Conservation (phyloP, 1,284 basidiomycete species). For the Ustanciosporium gigantosporum region DNA sequence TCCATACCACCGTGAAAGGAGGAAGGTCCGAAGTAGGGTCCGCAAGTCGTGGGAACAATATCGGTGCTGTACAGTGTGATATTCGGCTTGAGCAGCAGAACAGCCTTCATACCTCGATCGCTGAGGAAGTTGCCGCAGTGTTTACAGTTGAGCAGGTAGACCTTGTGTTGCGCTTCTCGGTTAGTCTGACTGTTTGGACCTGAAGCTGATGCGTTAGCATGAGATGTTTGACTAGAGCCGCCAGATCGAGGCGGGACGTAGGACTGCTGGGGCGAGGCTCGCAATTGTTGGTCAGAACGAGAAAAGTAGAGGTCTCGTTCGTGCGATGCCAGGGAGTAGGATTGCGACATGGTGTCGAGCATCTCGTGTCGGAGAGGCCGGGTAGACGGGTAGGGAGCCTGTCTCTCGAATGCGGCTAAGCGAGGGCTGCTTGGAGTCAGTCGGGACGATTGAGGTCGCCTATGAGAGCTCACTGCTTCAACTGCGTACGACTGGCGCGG, state of each 20-base stretch:
- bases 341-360: background rate
- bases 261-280: background rate
- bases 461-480: background rate
- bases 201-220: too few species aligned
- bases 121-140: slow-evolving; percentile 75
- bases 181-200: background rate
- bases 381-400: background rate
- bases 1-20: slow-evolving; percentile 59
- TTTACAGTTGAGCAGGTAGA: slow-evolving; percentile 78
- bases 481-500: background rate
- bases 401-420: background rate
- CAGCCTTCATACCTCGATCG: slow-evolving; percentile 84
- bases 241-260: too few species aligned
- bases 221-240: slow-evolving; percentile 3
- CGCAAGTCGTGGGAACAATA: slow-evolving; percentile 76
- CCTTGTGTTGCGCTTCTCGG: slow-evolving; percentile 64
- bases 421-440: background rate
- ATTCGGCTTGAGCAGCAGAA: slow-evolving; percentile 77
- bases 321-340: background rate
- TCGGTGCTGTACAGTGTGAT: slow-evolving; percentile 83
- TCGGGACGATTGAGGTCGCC: background rate
- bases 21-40: slow-evolving; percentile 44
- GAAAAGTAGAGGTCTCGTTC: background rate
- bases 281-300: background rate
- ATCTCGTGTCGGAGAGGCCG: background rate